Percentiles rank a stretch among this genome's conserved stretches.
These are phyloP conservation scores for Maudiozyma turicensis DNA, from an alignment of 805 yeast genomes.

Conservation along the genomic window DNA sequence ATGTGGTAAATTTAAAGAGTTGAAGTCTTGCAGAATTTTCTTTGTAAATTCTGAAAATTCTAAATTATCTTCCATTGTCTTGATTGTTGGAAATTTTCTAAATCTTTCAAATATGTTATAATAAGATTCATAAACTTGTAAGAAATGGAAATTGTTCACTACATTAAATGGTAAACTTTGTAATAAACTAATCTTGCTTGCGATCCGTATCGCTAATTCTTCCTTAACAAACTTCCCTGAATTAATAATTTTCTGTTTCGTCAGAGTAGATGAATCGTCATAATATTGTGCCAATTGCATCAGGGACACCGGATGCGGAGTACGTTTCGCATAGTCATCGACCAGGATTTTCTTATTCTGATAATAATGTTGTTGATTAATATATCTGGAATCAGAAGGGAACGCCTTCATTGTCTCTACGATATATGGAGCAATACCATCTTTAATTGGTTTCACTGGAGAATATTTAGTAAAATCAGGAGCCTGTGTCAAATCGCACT, in stretches of 20 bases:
- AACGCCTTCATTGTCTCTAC: slow-evolving; percentile 30
- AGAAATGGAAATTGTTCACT: slow-evolving; percentile 75
- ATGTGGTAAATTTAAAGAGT: slow-evolving; percentile 74
- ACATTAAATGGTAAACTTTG: slow-evolving; percentile 78
- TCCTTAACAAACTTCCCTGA: slow-evolving; percentile 84
- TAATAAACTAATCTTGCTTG: slow-evolving; percentile 67
- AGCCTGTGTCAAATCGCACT: slow-evolving; percentile 20
- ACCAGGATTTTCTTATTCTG: slow-evolving; percentile 36
- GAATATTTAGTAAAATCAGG: slow-evolving; percentile 32
- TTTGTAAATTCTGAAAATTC: slow-evolving; percentile 57
- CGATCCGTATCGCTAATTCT: slow-evolving; percentile 77
- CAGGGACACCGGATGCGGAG: slow-evolving; percentile 86
- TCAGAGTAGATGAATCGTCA: slow-evolving; percentile 43
- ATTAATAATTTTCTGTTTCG: slow-evolving; percentile 63
- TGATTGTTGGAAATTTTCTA: slow-evolving; percentile 60
- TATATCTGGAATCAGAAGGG: slow-evolving; percentile 35
- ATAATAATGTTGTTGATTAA: slow-evolving; percentile 71
- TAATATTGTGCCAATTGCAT: slow-evolving; percentile 88
- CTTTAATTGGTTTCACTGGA: slow-evolving; percentile 25
- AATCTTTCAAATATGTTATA: slow-evolving; percentile 81
- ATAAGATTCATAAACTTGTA: slow-evolving; percentile 82
- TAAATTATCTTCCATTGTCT: slow-evolving; percentile 64
- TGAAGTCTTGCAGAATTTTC: slow-evolving; percentile 60
- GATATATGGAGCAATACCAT: slow-evolving; percentile 29
- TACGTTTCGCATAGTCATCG: slow-evolving; percentile 31